Percentiles rank a stretch among this genome's conserved stretches.
Evolutionary conservation across 768 basidiomycete species (phyloP).

Genomic region (Boletus patriciae): DNA sequence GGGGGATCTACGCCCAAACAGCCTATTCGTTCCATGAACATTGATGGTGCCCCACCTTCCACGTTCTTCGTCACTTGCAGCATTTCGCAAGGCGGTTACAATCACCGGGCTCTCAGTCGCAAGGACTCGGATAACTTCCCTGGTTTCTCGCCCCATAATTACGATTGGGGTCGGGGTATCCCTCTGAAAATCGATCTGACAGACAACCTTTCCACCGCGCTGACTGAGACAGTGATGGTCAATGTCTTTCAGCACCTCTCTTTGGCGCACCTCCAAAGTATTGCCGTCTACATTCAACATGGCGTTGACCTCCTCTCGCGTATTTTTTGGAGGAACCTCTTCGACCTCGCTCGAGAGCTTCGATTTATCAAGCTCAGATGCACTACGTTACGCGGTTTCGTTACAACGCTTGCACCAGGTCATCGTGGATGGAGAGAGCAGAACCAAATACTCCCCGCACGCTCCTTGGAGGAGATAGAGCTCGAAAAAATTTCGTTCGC

Average conservation of each 20-base stretch:
- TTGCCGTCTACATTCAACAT: background rate
- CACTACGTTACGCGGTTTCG: background rate
- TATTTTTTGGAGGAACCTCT: background rate
- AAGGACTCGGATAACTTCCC: too few species aligned
- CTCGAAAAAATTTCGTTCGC: background rate
- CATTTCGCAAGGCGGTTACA: background rate
- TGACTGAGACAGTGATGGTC: background rate
- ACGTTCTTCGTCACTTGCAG: background rate
- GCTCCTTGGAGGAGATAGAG: conserved; percentile 1
- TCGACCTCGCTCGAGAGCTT: background rate
- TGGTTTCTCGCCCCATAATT: background rate
- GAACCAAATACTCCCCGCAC: background rate
- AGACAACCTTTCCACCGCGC: background rate
- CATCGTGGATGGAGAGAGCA: background rate
- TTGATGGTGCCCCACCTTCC: background rate
- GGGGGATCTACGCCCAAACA: background rate
- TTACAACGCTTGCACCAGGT: background rate
- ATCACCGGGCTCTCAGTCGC: background rate
- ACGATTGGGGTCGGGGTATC: background rate
- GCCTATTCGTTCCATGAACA: background rate
- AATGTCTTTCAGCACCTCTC: background rate
- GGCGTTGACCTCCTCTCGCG: background rate
- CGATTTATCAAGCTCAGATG: background rate
- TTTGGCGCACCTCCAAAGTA: background rate
- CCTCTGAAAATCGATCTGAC: background rate